Conservation (phyloP, 2,329 filamentous ascomycete species). For the Penicillium oxalicum region DNA sequence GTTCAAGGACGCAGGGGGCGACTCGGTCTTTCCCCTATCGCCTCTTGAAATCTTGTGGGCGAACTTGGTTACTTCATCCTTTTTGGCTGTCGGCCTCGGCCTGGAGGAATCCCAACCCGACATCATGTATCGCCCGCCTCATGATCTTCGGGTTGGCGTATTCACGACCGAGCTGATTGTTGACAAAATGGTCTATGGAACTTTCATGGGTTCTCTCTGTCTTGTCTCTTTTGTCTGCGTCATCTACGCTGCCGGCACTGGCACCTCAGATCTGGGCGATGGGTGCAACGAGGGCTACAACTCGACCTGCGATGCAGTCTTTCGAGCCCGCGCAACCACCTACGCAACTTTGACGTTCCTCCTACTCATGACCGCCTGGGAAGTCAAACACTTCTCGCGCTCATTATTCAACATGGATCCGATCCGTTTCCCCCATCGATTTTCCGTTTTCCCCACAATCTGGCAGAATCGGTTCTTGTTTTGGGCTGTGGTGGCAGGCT, state of each 20-base stretch:
- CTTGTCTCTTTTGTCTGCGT: conserved; percentile 36
- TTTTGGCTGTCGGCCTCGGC: conserved; percentile 80
- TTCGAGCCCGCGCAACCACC: conserved; percentile 65
- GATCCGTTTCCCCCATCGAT: conserved; percentile 51
- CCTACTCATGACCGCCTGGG: conserved; percentile 70
- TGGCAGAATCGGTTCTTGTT: conserved; percentile 68
- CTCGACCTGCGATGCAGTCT: conserved; percentile 48
- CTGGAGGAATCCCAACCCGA: conserved; percentile 68
- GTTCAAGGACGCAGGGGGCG: conserved; percentile 64
- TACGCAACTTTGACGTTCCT: conserved; percentile 71
- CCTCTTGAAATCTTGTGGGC: conserved; percentile 87
- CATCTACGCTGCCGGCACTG: conserved; percentile 33
- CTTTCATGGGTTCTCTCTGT: conserved; percentile 44
- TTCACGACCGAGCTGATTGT: conserved; percentile 38
- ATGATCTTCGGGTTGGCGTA: conserved; percentile 46
- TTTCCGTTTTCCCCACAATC: conserved; percentile 59
- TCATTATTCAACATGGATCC: conserved; percentile 63
- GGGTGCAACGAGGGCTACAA: conserved; percentile 51
- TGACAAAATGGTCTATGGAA: conserved; percentile 40
- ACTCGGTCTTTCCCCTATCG: conserved; percentile 78
- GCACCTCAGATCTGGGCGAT: conserved; percentile 46
- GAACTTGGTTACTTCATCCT: conserved; percentile 81
- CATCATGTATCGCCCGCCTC: conserved; percentile 74
- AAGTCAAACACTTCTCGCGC: conserved; percentile 68
- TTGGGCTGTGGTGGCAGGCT: conserved; percentile 56